Evolutionary conservation across 192 early-diverging fungal genomes (phyloP).

Genomic region (Backusella australiensis): DNA sequence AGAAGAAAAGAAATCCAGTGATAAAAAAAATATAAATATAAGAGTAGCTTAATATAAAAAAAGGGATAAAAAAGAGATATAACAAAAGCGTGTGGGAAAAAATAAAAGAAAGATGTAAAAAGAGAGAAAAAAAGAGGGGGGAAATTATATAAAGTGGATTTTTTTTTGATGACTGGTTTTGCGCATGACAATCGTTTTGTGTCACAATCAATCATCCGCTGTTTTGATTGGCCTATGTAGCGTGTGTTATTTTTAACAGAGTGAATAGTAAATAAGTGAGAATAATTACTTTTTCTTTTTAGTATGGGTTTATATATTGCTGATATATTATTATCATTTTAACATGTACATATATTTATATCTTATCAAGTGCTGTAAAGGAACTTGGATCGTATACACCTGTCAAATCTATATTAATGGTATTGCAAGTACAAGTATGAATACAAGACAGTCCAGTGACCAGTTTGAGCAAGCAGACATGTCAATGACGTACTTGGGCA

Average conservation of each 20-base stretch:
- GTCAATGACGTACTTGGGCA: background rate
- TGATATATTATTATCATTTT: too few species aligned
- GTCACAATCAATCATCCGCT: background rate
- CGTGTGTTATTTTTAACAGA: background rate
- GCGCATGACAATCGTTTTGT: background rate
- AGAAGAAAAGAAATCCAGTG: constrained; percentile 1
- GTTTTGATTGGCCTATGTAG: background rate
- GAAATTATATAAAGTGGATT: background rate
- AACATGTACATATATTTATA: too few species aligned
- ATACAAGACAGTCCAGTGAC: too few species aligned
- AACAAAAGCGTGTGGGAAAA: background rate
- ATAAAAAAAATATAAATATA: background rate
- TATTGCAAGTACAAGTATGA: too few species aligned
- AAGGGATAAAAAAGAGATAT: background rate
- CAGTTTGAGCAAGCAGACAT: background rate
- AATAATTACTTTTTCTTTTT: too few species aligned
- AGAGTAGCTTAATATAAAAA: background rate
- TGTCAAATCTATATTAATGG: too few species aligned
- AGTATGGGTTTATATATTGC: too few species aligned
- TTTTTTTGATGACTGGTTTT: background rate
- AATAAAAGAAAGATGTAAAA: background rate
- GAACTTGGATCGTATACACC: too few species aligned
- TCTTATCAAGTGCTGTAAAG: too few species aligned
- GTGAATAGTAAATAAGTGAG: too few species aligned
- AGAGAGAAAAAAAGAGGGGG: background rate